Evolutionary conservation across 371 early-diverging fungal genomes (phyloP), one percentile per base, ranked within the genome.

Genomic region (Mucor mucedo): DNA sequence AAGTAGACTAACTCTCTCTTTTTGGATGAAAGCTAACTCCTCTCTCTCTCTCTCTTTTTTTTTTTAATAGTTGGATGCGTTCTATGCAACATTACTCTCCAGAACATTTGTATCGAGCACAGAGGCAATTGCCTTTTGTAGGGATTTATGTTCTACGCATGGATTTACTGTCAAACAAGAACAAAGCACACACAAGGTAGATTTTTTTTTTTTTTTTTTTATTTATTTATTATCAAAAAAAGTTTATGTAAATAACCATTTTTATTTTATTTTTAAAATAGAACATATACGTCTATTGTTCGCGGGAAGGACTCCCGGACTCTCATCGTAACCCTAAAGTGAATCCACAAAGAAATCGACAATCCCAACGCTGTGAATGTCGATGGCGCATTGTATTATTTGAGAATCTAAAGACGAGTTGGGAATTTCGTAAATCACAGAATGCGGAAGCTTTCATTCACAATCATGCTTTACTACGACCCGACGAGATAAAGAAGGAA

Each of bases 141-240:
- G 88, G 41, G 74, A 79, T 48, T 59, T 87, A 29, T 84, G 85
- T 38, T 80, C 83, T 16, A 78, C 79, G 61, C 82, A 79, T 66
- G 88, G 88, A 14, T 87, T 87, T 49, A 87, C 86, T 14, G 84
- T 87, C 28, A 87, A 87, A 68, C 88, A 87, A 68, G 88, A 87
- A 73, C 83, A 85, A 33, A 86, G 86, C 44, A 84, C 86, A 16
- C 86, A 84, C 65, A 85, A 85, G 77, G 87, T 85, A 80, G 3
- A 8, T 6, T 6, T 8, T 27, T 6, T 48, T 3, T 14, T 33
- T 21, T 21, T 21, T 21, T 21, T 21, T 21, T 21, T n/a, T n/a
- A n/a, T n/a, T n/a, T n/a, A n/a, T n/a, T n/a, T n/a, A n/a, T n/a
- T n/a, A n/a, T n/a, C n/a, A n/a, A n/a, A n/a, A n/a, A n/a, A n/a